phyloP scores from a whole-genome alignment of 1,139 yeast species.

The Magnusiomyces paraingens region DNA sequence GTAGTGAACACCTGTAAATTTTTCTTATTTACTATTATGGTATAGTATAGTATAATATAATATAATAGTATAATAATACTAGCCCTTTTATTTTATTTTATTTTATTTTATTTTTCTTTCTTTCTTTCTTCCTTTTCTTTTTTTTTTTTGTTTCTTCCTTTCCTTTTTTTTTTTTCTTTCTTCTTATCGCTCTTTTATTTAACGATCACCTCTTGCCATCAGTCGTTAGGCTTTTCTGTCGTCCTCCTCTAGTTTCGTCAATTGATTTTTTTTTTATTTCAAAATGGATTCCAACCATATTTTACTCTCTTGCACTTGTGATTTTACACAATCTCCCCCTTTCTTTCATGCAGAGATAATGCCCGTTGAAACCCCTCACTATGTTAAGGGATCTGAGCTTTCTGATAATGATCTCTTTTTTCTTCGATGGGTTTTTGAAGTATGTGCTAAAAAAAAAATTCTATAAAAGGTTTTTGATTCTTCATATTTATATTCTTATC shows the following conservation, averaged over 20 bases:
- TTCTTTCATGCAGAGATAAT: conserved; percentile 18
- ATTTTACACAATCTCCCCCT: conserved; percentile 18
- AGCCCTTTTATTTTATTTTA: too few species aligned
- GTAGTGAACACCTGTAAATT: background rate
- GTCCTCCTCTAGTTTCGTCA: too few species aligned
- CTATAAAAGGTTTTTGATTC: background rate
- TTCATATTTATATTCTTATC: too few species aligned
- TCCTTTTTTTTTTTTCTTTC: background rate
- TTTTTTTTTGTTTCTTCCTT: background rate
- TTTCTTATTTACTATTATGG: background rate
- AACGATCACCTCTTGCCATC: background rate
- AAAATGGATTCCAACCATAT: conserved; percentile 13
- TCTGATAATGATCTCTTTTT: conserved; percentile 23
- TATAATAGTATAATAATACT: background rate
- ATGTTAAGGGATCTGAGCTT: conserved; percentile 15
- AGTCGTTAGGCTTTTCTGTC: too few species aligned
- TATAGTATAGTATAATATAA: background rate
- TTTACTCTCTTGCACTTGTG: conserved; percentile 20
- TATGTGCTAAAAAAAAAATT: conserved; percentile 5
- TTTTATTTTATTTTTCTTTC: too few species aligned
- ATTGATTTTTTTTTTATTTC: too few species aligned
- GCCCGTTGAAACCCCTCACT: conserved; percentile 21
- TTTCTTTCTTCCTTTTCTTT: background rate
- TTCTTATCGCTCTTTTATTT: background rate
- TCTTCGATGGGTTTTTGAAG: conserved; percentile 25